Evolutionary conservation across 2,329 filamentous ascomycete species (phyloP).

Genomic region (Curvularia eragrostidis): DNA sequence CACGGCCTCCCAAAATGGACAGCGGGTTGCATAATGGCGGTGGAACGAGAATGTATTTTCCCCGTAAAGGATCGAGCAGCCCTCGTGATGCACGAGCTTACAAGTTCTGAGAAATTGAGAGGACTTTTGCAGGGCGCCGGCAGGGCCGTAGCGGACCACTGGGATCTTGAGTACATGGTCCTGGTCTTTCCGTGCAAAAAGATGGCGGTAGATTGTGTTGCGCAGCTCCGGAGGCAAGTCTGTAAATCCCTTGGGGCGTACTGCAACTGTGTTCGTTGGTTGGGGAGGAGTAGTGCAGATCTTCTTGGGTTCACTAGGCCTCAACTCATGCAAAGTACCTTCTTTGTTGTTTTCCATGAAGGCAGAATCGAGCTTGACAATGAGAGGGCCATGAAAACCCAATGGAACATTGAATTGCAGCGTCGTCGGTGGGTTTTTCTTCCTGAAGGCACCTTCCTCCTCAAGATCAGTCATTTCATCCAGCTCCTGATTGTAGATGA

Average conservation of each 20-base stretch:
- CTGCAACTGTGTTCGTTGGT: background rate
- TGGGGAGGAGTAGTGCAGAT: background rate
- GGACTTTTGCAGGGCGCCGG: slow-evolving; percentile 49
- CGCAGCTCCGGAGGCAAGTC: slow-evolving; percentile 53
- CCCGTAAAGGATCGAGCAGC: slow-evolving; percentile 57
- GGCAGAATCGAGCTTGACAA: slow-evolving; percentile 51
- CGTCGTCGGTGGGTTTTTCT: slow-evolving; percentile 40
- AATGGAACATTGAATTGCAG: slow-evolving; percentile 56
- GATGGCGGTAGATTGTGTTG: slow-evolving; percentile 55
- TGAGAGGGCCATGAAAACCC: slow-evolving; percentile 55
- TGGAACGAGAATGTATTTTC: slow-evolving; percentile 58
- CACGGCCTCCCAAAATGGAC: slow-evolving; percentile 50
- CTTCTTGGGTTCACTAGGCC: slow-evolving; percentile 21
- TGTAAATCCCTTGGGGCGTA: slow-evolving; percentile 29
- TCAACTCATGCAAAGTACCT: slow-evolving; percentile 26
- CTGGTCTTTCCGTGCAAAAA: slow-evolving; percentile 49
- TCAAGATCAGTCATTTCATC: slow-evolving; percentile 42
- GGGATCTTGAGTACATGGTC: slow-evolving; percentile 47
- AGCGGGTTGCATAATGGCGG: slow-evolving; percentile 47
- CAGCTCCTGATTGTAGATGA: slow-evolving; percentile 40
- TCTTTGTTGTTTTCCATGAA: slow-evolving; percentile 25
- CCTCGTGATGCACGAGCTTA: slow-evolving; percentile 55
- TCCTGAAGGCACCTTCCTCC: slow-evolving; percentile 22
- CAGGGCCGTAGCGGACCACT: background rate
- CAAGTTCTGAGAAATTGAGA: slow-evolving; percentile 57